phyloP scores from a whole-genome alignment of 305 asterid genomes.

The Vinca major region DNA sequence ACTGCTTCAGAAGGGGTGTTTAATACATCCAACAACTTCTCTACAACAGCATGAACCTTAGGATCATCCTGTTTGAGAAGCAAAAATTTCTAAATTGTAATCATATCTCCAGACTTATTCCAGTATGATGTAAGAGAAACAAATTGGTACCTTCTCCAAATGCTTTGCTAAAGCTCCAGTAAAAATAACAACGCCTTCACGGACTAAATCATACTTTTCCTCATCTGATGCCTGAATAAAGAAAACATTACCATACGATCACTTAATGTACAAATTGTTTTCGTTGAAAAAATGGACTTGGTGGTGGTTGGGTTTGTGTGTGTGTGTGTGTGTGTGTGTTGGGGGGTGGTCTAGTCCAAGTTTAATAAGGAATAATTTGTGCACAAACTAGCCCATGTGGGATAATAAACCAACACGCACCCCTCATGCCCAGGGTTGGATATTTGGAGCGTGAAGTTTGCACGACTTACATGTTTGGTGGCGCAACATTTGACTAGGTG shows the following conservation, averaged over 20 bases:
- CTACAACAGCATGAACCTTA: constrained; percentile 92
- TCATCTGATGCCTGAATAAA: constrained; percentile 78
- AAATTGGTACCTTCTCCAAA: constrained; percentile 55
- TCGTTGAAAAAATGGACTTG: too few species aligned
- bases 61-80: constrained; percentile 63
- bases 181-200: constrained; percentile 98
- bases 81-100: neutral
- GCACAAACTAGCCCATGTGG: too few species aligned
- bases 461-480: too few species aligned
- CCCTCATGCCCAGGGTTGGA: too few species aligned
- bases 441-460: too few species aligned
- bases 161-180: constrained; percentile 98
- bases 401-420: too few species aligned
- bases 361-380: too few species aligned
- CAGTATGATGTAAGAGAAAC: constrained; percentile 11
- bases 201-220: constrained; percentile 90
- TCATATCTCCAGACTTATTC: neutral
- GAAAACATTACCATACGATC: constrained; percentile 8
- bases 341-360: too few species aligned
- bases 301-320: too few species aligned
- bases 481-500: too few species aligned
- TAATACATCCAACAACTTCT: constrained; percentile 90
- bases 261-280: neutral
- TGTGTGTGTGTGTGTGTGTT: too few species aligned
- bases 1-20: constrained; percentile 99